Percentiles rank a stretch among this genome's conserved stretches.
phyloP scores from a whole-genome alignment of 1,284 basidiomycete genomes.

The Pseudozyma sp. region DNA sequence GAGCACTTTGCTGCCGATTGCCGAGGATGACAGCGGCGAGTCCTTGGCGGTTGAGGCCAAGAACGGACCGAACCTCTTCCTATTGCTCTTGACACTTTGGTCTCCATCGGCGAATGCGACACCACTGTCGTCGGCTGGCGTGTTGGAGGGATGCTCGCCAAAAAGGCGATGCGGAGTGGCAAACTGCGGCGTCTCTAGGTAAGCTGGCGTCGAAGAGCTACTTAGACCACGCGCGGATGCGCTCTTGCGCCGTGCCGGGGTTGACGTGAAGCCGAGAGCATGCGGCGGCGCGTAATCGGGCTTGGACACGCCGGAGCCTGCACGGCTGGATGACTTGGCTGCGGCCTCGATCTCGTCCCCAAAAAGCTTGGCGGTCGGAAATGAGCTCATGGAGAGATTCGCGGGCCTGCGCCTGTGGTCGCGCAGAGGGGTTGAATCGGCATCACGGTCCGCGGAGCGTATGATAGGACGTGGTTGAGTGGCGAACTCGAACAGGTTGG shows the following conservation, averaged over 20 bases:
- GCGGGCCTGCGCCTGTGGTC: conserved; percentile 41
- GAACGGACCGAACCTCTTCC: conserved; percentile 25
- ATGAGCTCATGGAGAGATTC: conserved; percentile 38
- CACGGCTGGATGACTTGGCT: conserved; percentile 19
- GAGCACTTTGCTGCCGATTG: conserved; percentile 14
- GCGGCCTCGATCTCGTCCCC: conserved; percentile 46
- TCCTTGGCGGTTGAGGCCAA: conserved; percentile 18
- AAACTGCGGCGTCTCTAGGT: conserved; percentile 22
- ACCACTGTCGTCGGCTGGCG: conserved; percentile 50
- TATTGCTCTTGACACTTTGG: conserved; percentile 29
- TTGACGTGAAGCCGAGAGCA: conserved; percentile 17
- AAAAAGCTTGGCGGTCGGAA: conserved; percentile 48
- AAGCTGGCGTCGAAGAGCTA: conserved; percentile 7
- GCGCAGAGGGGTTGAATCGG: conserved; percentile 29
- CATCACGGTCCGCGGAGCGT: conserved; percentile 23
- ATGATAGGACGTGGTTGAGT: conserved; percentile 46
- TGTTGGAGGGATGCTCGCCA: conserved; percentile 23
- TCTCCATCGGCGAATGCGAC: conserved; percentile 46
- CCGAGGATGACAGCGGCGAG: conserved; percentile 7
- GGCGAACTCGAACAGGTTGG: conserved; percentile 56
- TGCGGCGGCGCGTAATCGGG: conserved; percentile 5
- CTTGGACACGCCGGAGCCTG: background rate
- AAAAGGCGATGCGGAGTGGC: conserved; percentile 38
- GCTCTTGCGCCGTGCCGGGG: conserved; percentile 27
- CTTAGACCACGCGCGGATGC: conserved; percentile 11